Base-by-base conservation (phyloP, 2,329 filamentous ascomycete genomes). In the Arthrinium puccinioides region DNA sequence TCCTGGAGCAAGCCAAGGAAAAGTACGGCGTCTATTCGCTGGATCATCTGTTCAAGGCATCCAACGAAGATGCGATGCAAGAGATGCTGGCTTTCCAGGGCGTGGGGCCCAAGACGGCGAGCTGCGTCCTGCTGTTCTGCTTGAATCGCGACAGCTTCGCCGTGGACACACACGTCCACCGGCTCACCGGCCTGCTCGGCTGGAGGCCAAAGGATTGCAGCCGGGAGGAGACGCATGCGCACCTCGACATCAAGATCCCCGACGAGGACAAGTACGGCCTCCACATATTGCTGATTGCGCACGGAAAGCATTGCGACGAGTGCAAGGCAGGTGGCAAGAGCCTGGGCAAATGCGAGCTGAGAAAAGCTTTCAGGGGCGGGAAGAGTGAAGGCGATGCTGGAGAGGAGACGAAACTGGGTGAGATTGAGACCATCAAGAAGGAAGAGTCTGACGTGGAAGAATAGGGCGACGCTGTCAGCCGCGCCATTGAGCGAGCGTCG, bases 1-100 rank as follows among this genome's bases (percentile, higher is more conserved):
- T 87, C 37, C 62, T 90, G 49, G 63, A 72, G 32, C 79, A 86
- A 51, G 82, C 80, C 25, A 66, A 74, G 36, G 54, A 47, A 16
- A 47, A 49, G 21, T 55, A 67, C 49, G 66, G 65, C 4, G 30
- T 15, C 2, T 70, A 69, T 47, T 67, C 66, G 13, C 59, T 75
- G 2, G 68, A 76, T 39, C 66, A 73, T 46, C 54, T 76, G 10
- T 67, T 70, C 32, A 43, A 46, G 6, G 52, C 54, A 9, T 51
- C 51, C 3, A 60, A 69, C 46, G 64, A 65, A 7, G 69, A 67
- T 7, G 69, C 65, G 28, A 72, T 74, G 67, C 50, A 53, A 28
- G 67, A 72, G 54, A 55, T 76, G 43, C 57, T 73, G 31, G 54
- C 58, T 9, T 74, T 72, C 45, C 57, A 62, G 20, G 71, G 71